These are phyloP conservation scores for Trichoderma gracile DNA, from an alignment of 2,329 filamentous ascomycete genomes.

Conservation along the genomic window DNA sequence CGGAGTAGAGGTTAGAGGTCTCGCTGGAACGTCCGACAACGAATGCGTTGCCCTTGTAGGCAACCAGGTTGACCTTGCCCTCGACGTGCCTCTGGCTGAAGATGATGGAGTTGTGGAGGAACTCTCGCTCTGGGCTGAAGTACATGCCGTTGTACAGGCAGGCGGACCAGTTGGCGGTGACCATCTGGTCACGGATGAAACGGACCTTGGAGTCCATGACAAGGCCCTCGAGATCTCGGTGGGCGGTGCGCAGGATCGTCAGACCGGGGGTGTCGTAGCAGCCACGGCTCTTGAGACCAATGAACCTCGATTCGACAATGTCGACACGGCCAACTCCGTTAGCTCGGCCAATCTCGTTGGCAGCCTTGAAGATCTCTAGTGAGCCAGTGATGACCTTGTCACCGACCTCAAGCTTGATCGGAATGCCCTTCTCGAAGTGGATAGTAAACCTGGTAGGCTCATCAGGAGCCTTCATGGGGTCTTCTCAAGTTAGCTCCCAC, in stretches of 20 bases:
- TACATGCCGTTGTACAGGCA: constrained; percentile 53
- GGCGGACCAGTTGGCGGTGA: constrained; percentile 48
- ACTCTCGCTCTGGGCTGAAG: constrained; percentile 55
- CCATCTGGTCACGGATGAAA: constrained; percentile 54
- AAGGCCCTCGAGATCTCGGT: constrained; percentile 55
- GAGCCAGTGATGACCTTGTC: not conserved
- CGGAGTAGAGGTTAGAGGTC: constrained; percentile 53
- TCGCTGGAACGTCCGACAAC: constrained; percentile 48
- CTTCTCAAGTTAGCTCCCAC: not conserved
- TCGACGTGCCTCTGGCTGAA: constrained; percentile 56
- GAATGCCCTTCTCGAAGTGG: constrained; percentile 64
- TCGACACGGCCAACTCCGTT: constrained; percentile 69
- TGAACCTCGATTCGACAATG: constrained; percentile 52
- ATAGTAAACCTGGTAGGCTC: constrained; percentile 53
- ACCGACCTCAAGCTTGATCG: constrained; percentile 55
- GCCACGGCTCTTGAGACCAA: constrained; percentile 7
- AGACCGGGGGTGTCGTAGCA: constrained; percentile 30
- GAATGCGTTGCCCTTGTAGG: constrained; percentile 53
- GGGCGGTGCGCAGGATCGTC: constrained; percentile 34
- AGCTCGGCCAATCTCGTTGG: constrained; percentile 59
- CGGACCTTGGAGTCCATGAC: constrained; percentile 58
- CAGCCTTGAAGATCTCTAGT: constrained; percentile 52
- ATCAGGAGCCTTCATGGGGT: not conserved
- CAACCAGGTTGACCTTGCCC: constrained; percentile 35
- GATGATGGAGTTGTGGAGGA: constrained; percentile 58